Evolutionary conservation across 2,329 filamentous ascomycete genomes (phyloP), one percentile per base, ranked within the genome.

Genomic region (Knoxdaviesia capensis): DNA sequence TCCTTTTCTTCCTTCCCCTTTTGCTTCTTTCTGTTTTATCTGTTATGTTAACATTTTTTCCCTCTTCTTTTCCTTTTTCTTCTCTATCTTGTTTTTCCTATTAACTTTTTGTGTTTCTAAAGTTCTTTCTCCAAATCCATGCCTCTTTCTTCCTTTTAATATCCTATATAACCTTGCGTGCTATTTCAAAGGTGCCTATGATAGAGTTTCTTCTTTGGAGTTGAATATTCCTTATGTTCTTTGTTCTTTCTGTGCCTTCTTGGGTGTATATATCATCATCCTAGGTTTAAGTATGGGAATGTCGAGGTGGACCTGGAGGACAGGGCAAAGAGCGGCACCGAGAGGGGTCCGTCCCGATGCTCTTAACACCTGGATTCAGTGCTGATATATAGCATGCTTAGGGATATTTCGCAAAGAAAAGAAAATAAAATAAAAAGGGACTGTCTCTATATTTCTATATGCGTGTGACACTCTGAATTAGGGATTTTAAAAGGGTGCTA

Each of bases 61-160:
- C 31, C 38, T 29, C 20, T 43, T 36, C 28, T 39, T 45, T 30
- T 38, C 28, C 9, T 34, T 40, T 34, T 40, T 40, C 29, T 42
- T 39, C 10, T 37, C 32, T 38, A 34, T 40, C 36, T 64, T 55
- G 54, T 51, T 49, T 41, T 47, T 46, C 51, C 44, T 49, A 46
- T 41, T 32, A 34, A 11, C 35, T 35, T 39, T 42, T 38, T 35
- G 46, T 52, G 46, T 49, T 44, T 55, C 51, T 47, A 32, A 20
- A 40, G 8, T 33, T 29, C 20, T 10, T 44, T 42, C 33, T 47
- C 36, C 11, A 39, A 36, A 41, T 35, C 35, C 33, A 30, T 53
- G 36, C 44, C 51, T 44, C 51, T 47, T 55, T 52, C 44, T 43
- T 34, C 43, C 36, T 46, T 47, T 50, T 53, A 52, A 48, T 48